Conservation (phyloP, 1,139 yeast species). For the Hansenula lynferdii region DNA sequence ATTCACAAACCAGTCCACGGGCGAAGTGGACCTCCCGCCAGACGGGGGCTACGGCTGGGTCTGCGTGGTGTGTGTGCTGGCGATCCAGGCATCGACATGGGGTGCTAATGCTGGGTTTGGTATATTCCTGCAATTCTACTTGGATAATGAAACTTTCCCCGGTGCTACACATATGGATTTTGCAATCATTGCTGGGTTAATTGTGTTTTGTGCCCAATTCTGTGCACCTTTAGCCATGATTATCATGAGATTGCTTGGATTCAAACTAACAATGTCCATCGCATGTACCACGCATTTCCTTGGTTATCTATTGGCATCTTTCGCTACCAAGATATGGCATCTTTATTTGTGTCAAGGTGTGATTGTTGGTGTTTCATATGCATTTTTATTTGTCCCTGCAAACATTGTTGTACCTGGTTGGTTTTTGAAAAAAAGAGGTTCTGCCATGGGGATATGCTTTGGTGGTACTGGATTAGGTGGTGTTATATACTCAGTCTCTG, state of each 20-base stretch:
- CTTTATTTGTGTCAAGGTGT: slow-evolving; percentile 69
- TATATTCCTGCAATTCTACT: slow-evolving; percentile 56
- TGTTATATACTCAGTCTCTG: slow-evolving; percentile 34
- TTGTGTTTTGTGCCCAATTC: slow-evolving; percentile 52
- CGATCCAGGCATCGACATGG: slow-evolving; percentile 62
- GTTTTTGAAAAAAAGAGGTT: slow-evolving; percentile 52
- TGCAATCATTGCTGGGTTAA: slow-evolving; percentile 67
- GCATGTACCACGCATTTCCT: slow-evolving; percentile 51
- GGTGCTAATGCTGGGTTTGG: slow-evolving; percentile 72
- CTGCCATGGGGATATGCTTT: slow-evolving; percentile 51
- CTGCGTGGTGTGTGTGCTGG: slow-evolving; percentile 48
- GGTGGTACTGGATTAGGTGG: slow-evolving; percentile 64
- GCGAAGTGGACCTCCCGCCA: slow-evolving; percentile 40
- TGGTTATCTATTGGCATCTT: slow-evolving; percentile 62
- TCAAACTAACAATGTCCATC: slow-evolving; percentile 33
- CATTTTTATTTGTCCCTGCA: slow-evolving; percentile 57
- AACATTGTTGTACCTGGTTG: slow-evolving; percentile 53
- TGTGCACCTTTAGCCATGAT: slow-evolving; percentile 49
- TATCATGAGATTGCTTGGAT: slow-evolving; percentile 32
- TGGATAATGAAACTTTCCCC: slow-evolving; percentile 41
- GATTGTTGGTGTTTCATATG: slow-evolving; percentile 55
- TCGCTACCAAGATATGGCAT: slow-evolving; percentile 56
- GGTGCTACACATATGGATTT: slow-evolving; percentile 57
- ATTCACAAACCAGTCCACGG: slow-evolving; percentile 25
- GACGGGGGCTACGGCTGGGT: slow-evolving; percentile 77